Percentiles rank a stretch among this genome's conserved stretches.
phyloP scores from a whole-genome alignment of 1,284 basidiomycete genomes.

The Limonomyces culmigenus region DNA sequence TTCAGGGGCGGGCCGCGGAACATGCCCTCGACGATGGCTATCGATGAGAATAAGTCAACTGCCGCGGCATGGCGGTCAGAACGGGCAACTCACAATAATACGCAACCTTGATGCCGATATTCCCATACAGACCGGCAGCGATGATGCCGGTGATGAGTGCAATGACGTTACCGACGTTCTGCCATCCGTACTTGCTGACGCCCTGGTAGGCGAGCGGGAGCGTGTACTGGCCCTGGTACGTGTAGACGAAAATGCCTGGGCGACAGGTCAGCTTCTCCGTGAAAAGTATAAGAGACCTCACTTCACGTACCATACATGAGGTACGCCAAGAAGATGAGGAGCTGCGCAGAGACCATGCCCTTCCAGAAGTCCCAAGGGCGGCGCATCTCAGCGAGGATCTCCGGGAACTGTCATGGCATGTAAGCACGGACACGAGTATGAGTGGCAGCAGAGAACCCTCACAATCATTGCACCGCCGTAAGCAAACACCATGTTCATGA shows the following conservation, averaged over 20 bases:
- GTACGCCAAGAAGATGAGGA: conserved; percentile 38
- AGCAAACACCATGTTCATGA: conserved; percentile 22
- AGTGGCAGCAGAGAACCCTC: neutral
- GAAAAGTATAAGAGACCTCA: neutral
- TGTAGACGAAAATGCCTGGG: conserved; percentile 21
- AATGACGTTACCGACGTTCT: conserved; percentile 30
- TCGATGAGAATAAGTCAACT: too few species aligned
- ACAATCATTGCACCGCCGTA: conserved; percentile 24
- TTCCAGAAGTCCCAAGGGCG: conserved; percentile 62
- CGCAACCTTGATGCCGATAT: conserved; percentile 38
- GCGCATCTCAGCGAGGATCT: conserved; percentile 57
- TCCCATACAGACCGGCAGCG: conserved; percentile 45
- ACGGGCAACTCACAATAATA: conserved; percentile 16
- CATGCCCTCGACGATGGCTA: conserved; percentile 28
- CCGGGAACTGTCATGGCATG: conserved; percentile 27
- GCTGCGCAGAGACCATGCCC: conserved; percentile 38
- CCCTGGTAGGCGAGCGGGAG: conserved; percentile 43
- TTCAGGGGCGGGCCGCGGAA: conserved; percentile 38
- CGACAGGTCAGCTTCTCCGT: neutral
- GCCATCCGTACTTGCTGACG: conserved; percentile 24
- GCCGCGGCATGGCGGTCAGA: neutral
- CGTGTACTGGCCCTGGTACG: conserved; percentile 39
- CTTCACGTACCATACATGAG: conserved; percentile 32
- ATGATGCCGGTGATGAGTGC: conserved; percentile 31
- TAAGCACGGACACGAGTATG: neutral